These are phyloP conservation scores for Podospora didyma DNA, from an alignment of 495 filamentous ascomycete species.

Conservation along the genomic window DNA sequence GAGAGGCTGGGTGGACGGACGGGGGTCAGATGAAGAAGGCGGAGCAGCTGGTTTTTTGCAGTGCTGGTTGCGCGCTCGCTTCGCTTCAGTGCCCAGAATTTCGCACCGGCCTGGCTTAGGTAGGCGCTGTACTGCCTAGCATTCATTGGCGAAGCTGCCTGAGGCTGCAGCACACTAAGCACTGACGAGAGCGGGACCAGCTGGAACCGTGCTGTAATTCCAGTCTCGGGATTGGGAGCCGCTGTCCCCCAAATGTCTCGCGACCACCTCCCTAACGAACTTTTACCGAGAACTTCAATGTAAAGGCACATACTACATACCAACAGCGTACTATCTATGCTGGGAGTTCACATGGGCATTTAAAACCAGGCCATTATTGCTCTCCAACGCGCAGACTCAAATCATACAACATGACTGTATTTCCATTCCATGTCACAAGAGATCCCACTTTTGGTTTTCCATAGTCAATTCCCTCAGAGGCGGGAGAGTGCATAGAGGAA, in stretches of 20 bases:
- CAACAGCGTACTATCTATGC: background rate
- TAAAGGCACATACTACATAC: background rate
- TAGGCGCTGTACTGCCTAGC: background rate
- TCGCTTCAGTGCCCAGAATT: constrained; percentile 19
- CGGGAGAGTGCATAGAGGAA: too few relatives aligned
- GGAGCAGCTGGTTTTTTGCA: constrained; percentile 26
- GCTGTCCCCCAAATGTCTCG: background rate
- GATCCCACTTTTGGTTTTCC: too few relatives aligned
- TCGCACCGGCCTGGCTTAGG: constrained; percentile 10
- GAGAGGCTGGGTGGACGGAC: constrained; percentile 29
- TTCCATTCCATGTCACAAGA: too few relatives aligned
- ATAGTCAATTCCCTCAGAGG: too few relatives aligned
- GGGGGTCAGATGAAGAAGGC: constrained; percentile 20
- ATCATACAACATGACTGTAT: too few relatives aligned
- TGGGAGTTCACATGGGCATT: too few relatives aligned
- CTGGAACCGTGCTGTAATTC: background rate
- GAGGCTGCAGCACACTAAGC: background rate
- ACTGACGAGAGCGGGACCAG: background rate
- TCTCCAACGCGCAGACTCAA: too few relatives aligned
- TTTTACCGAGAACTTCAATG: background rate
- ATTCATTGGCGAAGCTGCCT: background rate
- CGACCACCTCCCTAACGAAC: background rate
- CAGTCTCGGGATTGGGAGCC: background rate
- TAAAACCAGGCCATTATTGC: too few relatives aligned
- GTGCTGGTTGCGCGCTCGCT: background rate